phyloP scores from a whole-genome alignment of 441 rosid genomes.

The Cnidoscolus chayamansa region DNA sequence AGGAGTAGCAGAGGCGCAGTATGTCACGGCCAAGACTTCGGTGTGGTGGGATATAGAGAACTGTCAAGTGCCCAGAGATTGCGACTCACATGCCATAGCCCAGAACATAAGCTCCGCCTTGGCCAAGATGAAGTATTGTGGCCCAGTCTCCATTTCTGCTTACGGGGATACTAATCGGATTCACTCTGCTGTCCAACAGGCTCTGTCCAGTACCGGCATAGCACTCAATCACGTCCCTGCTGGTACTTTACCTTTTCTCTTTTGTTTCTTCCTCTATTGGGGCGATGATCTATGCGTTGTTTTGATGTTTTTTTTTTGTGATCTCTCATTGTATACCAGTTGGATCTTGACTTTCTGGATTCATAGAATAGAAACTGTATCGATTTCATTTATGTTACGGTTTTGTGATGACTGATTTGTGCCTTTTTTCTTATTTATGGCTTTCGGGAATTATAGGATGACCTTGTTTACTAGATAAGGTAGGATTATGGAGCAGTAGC shows the following conservation, averaged over 20 bases:
- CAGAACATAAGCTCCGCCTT: conserved; percentile 72
- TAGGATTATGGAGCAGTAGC: not conserved
- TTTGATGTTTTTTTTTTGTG: not conserved
- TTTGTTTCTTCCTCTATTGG: not conserved
- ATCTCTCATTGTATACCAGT: not conserved
- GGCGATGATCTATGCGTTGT: not conserved
- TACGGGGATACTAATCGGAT: conserved; percentile 68
- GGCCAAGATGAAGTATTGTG: conserved; percentile 56
- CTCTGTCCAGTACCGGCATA: conserved; percentile 78
- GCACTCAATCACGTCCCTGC: conserved; percentile 83
- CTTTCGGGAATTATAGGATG: not conserved
- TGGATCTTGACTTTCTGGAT: conserved; percentile 7
- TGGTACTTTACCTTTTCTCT: conserved; percentile 30
- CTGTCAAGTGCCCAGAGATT: conserved; percentile 60
- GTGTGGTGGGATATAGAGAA: conserved; percentile 92
- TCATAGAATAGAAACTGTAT: not conserved
- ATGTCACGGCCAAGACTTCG: conserved; percentile 58
- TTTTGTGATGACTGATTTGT: not conserved
- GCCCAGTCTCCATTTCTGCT: conserved; percentile 68
- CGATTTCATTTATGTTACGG: not conserved
- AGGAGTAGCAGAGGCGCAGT: conserved; percentile 53
- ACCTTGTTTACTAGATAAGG: not conserved
- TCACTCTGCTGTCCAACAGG: conserved; percentile 51
- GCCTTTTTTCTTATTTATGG: not conserved
- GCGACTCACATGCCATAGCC: conserved; percentile 61